Evolutionary conservation across 1,284 basidiomycete genomes (phyloP).

Genomic region (Sphaerobolus stellatus): DNA sequence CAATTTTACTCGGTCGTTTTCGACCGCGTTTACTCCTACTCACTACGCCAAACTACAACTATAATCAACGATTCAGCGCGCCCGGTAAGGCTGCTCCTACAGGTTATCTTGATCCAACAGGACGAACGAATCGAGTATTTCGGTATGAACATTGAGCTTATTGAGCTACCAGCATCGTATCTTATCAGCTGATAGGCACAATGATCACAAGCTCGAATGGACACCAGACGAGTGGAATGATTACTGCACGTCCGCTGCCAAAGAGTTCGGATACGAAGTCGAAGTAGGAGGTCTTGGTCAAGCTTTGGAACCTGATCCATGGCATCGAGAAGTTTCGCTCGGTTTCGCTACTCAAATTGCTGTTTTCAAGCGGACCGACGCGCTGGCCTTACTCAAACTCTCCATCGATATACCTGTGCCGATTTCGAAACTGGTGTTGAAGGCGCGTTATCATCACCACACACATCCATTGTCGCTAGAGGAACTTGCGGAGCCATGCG

Average conservation of each 20-base stretch:
- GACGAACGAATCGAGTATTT: conserved; percentile 71
- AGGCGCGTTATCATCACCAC: conserved; percentile 50
- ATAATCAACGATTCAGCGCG: conserved; percentile 82
- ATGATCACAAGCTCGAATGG: conserved; percentile 95
- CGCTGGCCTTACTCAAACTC: conserved; percentile 23
- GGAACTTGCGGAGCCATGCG: conserved; percentile 29
- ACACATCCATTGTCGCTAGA: conserved; percentile 47
- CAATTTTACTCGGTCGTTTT: conserved; percentile 80
- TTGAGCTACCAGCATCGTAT: conserved; percentile 42
- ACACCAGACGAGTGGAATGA: conserved; percentile 73
- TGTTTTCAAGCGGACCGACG: conserved; percentile 56
- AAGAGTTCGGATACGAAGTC: conserved; percentile 74
- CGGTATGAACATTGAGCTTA: conserved; percentile 33
- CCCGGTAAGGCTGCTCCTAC: conserved; percentile 45
- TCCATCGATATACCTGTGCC: conserved; percentile 34
- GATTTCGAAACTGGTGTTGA: conserved; percentile 43
- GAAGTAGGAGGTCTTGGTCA: conserved; percentile 56
- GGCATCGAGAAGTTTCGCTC: conserved; percentile 61
- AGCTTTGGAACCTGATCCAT: conserved; percentile 59
- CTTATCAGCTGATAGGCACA: conserved; percentile 54
- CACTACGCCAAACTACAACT: conserved; percentile 89
- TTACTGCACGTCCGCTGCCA: conserved; percentile 68
- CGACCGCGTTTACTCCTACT: conserved; percentile 77
- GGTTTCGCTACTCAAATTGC: conserved; percentile 76
- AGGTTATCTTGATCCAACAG: conserved; percentile 73